These are phyloP conservation scores for Hypomontagnella monticulosa DNA, from an alignment of 495 filamentous ascomycete genomes.

Conservation along the genomic window DNA sequence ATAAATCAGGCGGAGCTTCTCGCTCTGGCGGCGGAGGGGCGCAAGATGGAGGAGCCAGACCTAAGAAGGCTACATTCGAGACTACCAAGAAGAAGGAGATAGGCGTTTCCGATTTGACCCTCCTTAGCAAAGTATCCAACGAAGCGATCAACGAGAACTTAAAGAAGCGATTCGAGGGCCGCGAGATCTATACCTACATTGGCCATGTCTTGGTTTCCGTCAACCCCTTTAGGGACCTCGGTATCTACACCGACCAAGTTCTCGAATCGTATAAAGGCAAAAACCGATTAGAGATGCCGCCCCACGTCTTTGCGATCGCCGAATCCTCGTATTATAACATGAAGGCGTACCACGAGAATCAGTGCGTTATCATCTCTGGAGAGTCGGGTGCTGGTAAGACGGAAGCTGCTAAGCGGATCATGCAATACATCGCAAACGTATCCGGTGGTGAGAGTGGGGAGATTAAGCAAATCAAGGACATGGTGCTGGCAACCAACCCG, in stretches of 20 bases:
- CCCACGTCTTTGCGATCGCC: constrained; percentile 97
- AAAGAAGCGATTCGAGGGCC: constrained; percentile 95
- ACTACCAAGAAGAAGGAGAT: constrained; percentile 98
- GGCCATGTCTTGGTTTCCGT: constrained; percentile 99
- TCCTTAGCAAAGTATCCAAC: constrained; percentile 98
- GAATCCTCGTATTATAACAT: constrained; percentile 99
- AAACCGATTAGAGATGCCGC: constrained; percentile 94
- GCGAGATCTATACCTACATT: constrained; percentile 99
- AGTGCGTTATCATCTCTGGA: constrained; percentile 99
- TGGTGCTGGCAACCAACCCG: constrained; percentile 98
- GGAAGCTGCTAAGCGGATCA: constrained; percentile 98
- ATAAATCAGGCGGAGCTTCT: constrained; percentile 71
- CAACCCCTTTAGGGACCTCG: constrained; percentile 97
- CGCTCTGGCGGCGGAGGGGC: constrained; percentile 66
- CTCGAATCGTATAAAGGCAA: constrained; percentile 92
- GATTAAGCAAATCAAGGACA: constrained; percentile 98
- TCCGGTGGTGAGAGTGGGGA: constrained; percentile 88
- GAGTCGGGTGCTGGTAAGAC: constrained; percentile 99
- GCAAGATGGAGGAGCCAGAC: constrained; percentile 68
- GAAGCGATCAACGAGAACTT: constrained; percentile 99
- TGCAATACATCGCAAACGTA: constrained; percentile 99
- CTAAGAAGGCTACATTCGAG: constrained; percentile 96
- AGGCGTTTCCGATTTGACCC: constrained; percentile 95
- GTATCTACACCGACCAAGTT: constrained; percentile 95
- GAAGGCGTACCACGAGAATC: constrained; percentile 99